Base-by-base conservation (phyloP, 1,139 yeast genomes). In the Yamadazyma songkhlaensis region DNA sequence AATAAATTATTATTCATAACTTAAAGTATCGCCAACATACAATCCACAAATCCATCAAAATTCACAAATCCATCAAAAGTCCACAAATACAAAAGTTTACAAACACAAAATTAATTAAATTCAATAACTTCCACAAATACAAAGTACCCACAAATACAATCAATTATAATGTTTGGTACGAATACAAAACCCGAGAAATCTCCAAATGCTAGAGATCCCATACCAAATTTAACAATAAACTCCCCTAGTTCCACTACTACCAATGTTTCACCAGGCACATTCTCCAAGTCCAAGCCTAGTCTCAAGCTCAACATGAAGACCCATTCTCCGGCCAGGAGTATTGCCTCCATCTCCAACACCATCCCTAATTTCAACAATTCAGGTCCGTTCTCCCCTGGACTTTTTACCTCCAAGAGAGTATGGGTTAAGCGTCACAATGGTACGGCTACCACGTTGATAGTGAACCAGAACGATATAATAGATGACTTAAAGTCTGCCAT, bases 401-500 rank as follows among this genome's bases (percentile, higher is more conserved):
- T 49, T 8, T 44, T 42, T 40, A 36, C 44, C 25, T 32, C 56
- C 15, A 51, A 59, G 38, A 48, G 94, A 39, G 73, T 84, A 0
- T 85, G 95, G 95, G 80, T 85, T 8, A 73, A 65, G 41, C 64
- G 78, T 33, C 67, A 72, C 0, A 67, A 69, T 25, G 78, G 82
- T 3, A 72, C 76, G 1, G 84, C 95, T 4, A 86, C 95, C 0
- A 79, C 94, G 1, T 62, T 86, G 3, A 54, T 66, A 38, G 80
- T 83, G 2, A 62, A 64, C 21, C 74, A 74, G 17, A 52, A 57
- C 21, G 87, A 82, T 47, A 65, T 86, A 2, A 73, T 86, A 4
- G 95, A 87, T 54, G 95, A 87, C 54, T 64, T 87, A 49, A 87
- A 86, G 51, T 62, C 71, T 17, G 67, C 76, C 39, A 71, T 85